Conservation (phyloP, 192 early-diverging fungal genomes). For the Coemansia sp. region DNA sequence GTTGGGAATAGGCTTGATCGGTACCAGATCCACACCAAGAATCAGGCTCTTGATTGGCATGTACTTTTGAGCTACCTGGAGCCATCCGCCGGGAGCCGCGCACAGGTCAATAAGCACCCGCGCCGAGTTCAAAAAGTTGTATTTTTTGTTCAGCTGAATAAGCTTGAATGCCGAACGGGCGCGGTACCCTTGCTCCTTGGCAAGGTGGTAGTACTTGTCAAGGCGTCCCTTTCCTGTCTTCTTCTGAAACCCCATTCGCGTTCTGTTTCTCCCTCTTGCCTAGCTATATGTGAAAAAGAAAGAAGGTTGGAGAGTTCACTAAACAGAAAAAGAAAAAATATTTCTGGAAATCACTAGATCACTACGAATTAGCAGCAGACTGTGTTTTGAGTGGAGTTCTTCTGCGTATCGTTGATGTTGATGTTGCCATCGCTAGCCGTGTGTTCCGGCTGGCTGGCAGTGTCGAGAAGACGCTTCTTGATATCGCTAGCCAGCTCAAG, state of each 20-base stretch:
- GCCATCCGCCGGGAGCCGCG: constrained; percentile 97
- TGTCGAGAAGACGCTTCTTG: constrained; percentile 97
- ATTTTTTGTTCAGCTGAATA: constrained; percentile 99
- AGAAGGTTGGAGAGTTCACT: not conserved
- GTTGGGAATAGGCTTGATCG: constrained; percentile 94
- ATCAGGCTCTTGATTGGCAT: constrained; percentile 96
- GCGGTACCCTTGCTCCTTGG: constrained; percentile 98
- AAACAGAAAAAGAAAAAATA: constrained; percentile 5
- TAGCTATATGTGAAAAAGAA: not conserved
- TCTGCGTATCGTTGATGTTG: constrained; percentile 46
- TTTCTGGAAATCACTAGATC: no score
- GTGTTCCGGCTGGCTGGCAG: constrained; percentile 50
- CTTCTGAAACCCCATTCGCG: constrained; percentile 56
- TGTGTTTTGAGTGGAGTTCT: constrained; percentile 22
- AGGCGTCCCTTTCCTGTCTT: constrained; percentile 86
- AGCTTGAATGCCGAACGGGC: constrained; percentile 99
- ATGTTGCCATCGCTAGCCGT: constrained; percentile 25
- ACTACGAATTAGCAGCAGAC: constrained; percentile 30
- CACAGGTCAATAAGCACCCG: constrained; percentile 93
- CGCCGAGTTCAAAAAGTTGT: constrained; percentile 88
- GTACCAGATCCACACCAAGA: constrained; percentile 88
- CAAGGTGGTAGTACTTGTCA: constrained; percentile 99
- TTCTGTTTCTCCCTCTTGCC: not conserved
- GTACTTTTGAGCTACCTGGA: constrained; percentile 96
- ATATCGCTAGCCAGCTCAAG: constrained; percentile 95